Base-by-base conservation (phyloP, 2,329 filamentous ascomycete genomes). In the Trichoderma pleuroti region DNA sequence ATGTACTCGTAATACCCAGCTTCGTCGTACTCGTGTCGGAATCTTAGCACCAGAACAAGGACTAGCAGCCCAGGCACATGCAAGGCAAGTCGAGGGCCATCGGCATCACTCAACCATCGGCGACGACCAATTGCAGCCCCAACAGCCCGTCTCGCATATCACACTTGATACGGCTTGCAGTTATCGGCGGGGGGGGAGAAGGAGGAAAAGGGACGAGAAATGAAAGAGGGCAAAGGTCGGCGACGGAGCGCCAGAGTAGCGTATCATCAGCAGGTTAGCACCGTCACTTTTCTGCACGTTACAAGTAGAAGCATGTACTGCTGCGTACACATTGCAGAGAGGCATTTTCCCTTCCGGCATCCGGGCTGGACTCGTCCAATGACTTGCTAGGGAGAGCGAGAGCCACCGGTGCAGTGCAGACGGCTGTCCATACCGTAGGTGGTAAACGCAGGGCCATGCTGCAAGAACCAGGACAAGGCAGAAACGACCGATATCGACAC, bases 111-210 rank as follows among this genome's bases (percentile, higher is more conserved):
- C 46, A 36, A 8, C 46, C 62, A 67, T 46, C 52, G 34, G 49
- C 34, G 36, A 36, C 21, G 46, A 26, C 64, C 34, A 67, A 57
- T 57, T 30, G 64, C 52, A 32, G 36, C 24, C 16, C 36, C 61
- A 49, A 63, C 36, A 63, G 64, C 63, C 63, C 30, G 63, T 39
- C 30, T 56, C 34, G 63, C 63, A 56, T 67, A 67, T 67, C 64
- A 36, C 64, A 67, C 52, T 57, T 28, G 32, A 57, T 21, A 24
- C 34, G 28, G 34, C 34, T 11, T 12, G 49, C 34, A 67, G 26
- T 36, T 36, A 30, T n/a, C 30, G 16, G 21, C 5, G 39, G 18
- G 12, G 21, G 6, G 39, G 18, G 12, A n/a, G n/a, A 32, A 42
- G 8, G 5, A 32, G n/a, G 14, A 57, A 57, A 59, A 34, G 42